Evolutionary conservation across 208 protist species (phyloP).

Genomic region (Trichomonas gallinae): DNA sequence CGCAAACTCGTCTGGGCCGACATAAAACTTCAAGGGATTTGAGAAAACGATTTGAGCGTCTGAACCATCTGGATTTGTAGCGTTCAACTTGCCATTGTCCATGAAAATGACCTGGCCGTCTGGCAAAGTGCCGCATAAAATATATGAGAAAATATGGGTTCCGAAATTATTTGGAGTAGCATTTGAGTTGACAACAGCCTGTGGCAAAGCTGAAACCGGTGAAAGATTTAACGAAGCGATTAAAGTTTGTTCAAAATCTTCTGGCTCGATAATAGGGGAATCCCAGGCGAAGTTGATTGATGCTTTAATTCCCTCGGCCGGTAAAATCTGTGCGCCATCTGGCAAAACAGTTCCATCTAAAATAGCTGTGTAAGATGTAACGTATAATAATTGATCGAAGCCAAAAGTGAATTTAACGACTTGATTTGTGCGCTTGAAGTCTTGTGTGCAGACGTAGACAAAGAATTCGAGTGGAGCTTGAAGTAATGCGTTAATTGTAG

Average conservation of each 20-base stretch:
- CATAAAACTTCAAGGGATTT: background rate
- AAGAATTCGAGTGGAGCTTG: background rate
- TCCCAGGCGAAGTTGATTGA: background rate
- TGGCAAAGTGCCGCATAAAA: background rate
- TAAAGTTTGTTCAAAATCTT: background rate
- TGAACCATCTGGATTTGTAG: background rate
- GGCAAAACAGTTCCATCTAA: background rate
- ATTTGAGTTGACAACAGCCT: background rate
- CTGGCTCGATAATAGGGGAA: background rate
- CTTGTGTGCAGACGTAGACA: background rate
- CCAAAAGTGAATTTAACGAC: background rate
- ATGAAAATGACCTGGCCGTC: background rate
- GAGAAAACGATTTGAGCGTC: background rate
- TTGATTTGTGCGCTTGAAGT: background rate
- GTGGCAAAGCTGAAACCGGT: background rate
- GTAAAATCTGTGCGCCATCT: background rate
- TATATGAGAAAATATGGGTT: slow-evolving; percentile 1
- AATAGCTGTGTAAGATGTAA: background rate
- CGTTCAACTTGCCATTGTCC: background rate
- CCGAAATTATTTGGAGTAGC: background rate
- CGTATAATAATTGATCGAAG: background rate
- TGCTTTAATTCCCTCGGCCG: background rate
- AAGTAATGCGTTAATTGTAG: background rate
- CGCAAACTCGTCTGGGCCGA: background rate
- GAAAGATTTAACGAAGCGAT: background rate